Percentiles rank a stretch among this genome's conserved stretches.
phyloP scores from a whole-genome alignment of 1,284 basidiomycete genomes.

The Phellopilus nigrolimitatus region DNA sequence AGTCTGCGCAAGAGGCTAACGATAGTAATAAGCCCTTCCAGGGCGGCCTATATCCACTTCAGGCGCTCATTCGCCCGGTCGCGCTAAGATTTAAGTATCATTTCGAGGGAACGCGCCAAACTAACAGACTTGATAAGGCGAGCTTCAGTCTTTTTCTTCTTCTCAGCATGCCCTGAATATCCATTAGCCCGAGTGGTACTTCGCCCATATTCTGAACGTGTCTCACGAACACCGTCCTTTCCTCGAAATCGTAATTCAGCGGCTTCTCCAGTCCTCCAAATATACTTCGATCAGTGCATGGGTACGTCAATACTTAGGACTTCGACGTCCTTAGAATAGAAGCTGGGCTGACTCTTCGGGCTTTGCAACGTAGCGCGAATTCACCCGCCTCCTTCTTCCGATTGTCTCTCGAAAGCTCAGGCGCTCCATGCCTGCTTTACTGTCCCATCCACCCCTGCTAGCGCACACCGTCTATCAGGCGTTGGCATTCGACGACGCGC shows the following conservation, averaged over 20 bases:
- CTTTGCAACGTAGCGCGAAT: slow-evolving; percentile 85
- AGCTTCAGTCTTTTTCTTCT: neutral
- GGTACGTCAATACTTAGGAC: slow-evolving; percentile 54
- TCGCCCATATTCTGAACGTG: slow-evolving; percentile 84
- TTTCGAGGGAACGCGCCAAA: slow-evolving; percentile 83
- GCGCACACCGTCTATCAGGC: slow-evolving; percentile 96
- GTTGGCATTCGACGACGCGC: slow-evolving; percentile 79
- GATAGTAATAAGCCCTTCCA: slow-evolving; percentile 28
- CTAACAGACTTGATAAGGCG: slow-evolving; percentile 92
- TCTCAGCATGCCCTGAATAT: neutral
- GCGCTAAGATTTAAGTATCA: slow-evolving; percentile 92
- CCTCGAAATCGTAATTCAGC: slow-evolving; percentile 73
- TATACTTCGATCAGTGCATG: slow-evolving; percentile 67
- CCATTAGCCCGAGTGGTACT: slow-evolving; percentile 93
- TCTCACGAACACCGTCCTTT: slow-evolving; percentile 78
- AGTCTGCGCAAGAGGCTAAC: slow-evolving; percentile 23
- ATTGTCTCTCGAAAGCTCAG: slow-evolving; percentile 68
- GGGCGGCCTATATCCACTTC: slow-evolving; percentile 71
- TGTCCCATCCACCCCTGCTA: slow-evolving; percentile 78
- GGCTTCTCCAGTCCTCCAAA: slow-evolving; percentile 58
- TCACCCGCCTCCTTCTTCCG: slow-evolving; percentile 67
- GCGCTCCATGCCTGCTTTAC: slow-evolving; percentile 68
- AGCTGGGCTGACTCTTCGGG: too few species aligned
- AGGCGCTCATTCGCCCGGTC: slow-evolving; percentile 83
- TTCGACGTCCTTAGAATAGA: too few species aligned